Percentiles rank a stretch among this genome's conserved stretches.
phyloP scores from a whole-genome alignment of 2,329 filamentous ascomycete genomes.

The Colletotrichum shisoi region DNA sequence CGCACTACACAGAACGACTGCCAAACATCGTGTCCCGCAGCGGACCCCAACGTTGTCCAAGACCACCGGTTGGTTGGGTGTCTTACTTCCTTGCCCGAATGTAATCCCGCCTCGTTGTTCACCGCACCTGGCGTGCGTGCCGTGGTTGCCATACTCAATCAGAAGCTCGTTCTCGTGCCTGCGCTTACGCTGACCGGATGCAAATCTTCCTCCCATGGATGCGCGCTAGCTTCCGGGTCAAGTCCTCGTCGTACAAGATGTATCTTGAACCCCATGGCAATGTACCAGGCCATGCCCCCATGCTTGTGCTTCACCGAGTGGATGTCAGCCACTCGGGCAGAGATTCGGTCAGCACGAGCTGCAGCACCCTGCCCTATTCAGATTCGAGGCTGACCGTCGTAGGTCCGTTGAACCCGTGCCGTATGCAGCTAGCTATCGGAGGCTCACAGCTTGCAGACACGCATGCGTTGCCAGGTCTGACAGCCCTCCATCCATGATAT shows the following conservation, averaged over 20 bases:
- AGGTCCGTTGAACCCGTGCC: conserved; percentile 18
- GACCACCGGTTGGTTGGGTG: background rate
- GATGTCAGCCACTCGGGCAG: conserved; percentile 28
- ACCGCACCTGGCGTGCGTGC: background rate
- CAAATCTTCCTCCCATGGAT: background rate
- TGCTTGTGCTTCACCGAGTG: conserved; percentile 36
- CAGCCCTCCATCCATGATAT: conserved; percentile 12
- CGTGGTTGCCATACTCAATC: conserved; percentile 1
- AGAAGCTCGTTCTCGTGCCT: background rate
- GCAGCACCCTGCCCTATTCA: conserved; percentile 34
- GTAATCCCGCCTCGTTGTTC: background rate
- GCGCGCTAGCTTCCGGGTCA: background rate
- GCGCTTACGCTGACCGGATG: conserved; percentile 8
- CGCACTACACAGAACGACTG: background rate
- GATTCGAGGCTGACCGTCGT: conserved; percentile 23
- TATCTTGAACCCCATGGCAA: conserved; percentile 20
- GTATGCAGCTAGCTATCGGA: conserved; percentile 30
- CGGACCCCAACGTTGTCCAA: background rate
- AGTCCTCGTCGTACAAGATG: conserved; percentile 19
- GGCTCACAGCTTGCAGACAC: conserved; percentile 18
- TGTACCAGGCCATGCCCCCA: conserved; percentile 19
- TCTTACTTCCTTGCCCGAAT: background rate
- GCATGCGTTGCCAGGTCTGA: conserved; percentile 18
- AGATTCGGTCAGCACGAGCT: conserved; percentile 27
- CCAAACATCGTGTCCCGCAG: conserved; percentile 3